These are phyloP conservation scores for Thielaviopsis euricoi DNA, from an alignment of 2,329 filamentous ascomycete species.

Conservation along the genomic window DNA sequence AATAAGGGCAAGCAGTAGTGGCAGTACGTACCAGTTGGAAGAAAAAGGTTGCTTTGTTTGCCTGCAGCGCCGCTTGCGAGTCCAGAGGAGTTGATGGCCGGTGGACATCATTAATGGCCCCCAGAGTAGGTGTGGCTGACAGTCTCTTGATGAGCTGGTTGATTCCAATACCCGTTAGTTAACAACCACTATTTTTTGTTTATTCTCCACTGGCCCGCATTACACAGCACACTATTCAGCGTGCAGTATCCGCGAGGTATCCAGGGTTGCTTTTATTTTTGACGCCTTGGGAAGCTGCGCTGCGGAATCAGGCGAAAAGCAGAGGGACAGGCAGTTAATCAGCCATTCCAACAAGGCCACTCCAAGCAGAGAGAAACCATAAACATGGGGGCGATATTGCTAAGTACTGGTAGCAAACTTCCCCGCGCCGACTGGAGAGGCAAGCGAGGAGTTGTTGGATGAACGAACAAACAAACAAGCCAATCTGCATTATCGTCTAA, in stretches of 20 bases:
- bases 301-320: background rate
- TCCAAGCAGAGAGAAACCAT: background rate
- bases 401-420: background rate
- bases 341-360: background rate
- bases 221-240: background rate
- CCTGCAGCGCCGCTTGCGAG: constrained; percentile 78
- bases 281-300: background rate
- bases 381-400: background rate
- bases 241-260: background rate
- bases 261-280: background rate
- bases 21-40: constrained; percentile 63
- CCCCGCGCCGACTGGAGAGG: background rate
- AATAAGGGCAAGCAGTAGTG: background rate
- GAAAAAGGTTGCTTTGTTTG: constrained; percentile 97
- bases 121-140: constrained; percentile 74
- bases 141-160: constrained; percentile 92
- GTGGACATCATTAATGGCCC: constrained; percentile 51
- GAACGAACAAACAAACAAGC: background rate
- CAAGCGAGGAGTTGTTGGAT: background rate
- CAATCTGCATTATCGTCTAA: background rate
- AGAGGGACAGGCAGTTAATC: background rate
- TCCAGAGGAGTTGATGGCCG: constrained; percentile 38
- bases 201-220: background rate
- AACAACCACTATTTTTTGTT: background rate
- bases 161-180: background rate